These are phyloP conservation scores for Platanthera zijinensis DNA, from an alignment of 106 monocot genomes.

Conservation along the genomic window DNA sequence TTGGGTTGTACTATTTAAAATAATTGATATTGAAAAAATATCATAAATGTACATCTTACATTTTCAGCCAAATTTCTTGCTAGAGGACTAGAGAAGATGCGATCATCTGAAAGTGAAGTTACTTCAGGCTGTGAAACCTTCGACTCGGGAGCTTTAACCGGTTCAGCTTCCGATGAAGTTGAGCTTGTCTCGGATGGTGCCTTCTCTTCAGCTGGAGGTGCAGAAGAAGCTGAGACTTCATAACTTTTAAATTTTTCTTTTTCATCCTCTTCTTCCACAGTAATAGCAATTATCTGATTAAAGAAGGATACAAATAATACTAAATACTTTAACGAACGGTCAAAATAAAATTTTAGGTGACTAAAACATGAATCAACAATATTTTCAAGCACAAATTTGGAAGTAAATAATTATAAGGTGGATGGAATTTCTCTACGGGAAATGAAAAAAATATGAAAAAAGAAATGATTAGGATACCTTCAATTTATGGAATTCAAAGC, in stretches of 20 bases:
- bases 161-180: conserved; percentile 22
- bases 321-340: neutral
- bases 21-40: neutral
- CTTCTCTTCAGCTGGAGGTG: conserved; percentile 24
- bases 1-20: neutral
- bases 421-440: neutral
- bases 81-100: conserved; percentile 78
- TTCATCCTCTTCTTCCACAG: conserved; percentile 83
- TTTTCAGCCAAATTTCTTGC: conserved; percentile 94
- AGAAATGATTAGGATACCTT: neutral
- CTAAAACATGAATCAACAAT: neutral
- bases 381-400: neutral
- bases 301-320: neutral
- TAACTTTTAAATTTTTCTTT: conserved; percentile 85
- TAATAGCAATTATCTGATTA: conserved; percentile 75
- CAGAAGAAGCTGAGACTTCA: conserved; percentile 40
- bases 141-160: conserved; percentile 36
- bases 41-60: conserved; percentile 27
- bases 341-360: neutral
- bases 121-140: conserved; percentile 31
- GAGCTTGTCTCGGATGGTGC: conserved; percentile 31
- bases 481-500: neutral
- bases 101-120: conserved; percentile 34
- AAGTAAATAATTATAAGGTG: neutral
- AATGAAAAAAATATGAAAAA: neutral